phyloP scores from a whole-genome alignment of 768 basidiomycete genomes.

The Hemileccinum rubropunctum region DNA sequence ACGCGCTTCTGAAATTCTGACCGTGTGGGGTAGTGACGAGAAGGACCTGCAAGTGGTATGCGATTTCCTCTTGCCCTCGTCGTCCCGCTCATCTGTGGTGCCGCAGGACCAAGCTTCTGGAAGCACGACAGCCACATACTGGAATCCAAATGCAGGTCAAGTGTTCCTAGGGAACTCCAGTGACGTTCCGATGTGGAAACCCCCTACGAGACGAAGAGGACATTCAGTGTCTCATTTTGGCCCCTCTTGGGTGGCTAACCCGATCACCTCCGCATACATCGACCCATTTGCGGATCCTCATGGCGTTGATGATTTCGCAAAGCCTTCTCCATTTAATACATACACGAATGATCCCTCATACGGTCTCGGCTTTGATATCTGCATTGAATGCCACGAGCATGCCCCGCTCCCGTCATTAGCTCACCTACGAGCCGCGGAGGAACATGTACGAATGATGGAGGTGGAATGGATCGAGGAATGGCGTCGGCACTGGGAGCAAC shows the following conservation, averaged over 20 bases:
- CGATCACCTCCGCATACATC: constrained; percentile 8
- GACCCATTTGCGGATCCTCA: constrained; percentile 17
- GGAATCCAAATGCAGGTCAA: constrained; percentile 61
- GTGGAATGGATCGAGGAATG: constrained; percentile 56
- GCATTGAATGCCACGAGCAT: constrained; percentile 83
- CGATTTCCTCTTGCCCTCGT: neutral
- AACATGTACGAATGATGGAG: constrained; percentile 67
- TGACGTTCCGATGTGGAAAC: constrained; percentile 61
- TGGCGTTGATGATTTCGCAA: constrained; percentile 11
- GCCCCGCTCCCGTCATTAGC: constrained; percentile 69
- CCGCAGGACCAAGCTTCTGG: constrained; percentile 24
- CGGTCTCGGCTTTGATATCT: constrained; percentile 79
- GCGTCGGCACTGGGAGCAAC: constrained; percentile 22
- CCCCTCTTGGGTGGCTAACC: neutral
- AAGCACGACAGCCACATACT: constrained; percentile 40
- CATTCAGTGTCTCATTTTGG: neutral
- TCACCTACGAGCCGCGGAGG: constrained; percentile 72
- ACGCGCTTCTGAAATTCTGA: constrained; percentile 74
- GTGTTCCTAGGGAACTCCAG: constrained; percentile 80
- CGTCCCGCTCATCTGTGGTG: constrained; percentile 2
- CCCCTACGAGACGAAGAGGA: constrained; percentile 16
- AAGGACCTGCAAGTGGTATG: constrained; percentile 12
- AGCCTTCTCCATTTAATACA: constrained; percentile 35
- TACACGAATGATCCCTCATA: constrained; percentile 40
- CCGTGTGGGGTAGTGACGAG: constrained; percentile 31